Evolutionary conservation across 345 rosid genomes (phyloP), one percentile per base, ranked within the genome.

Genomic region (Moringa oleifera): DNA sequence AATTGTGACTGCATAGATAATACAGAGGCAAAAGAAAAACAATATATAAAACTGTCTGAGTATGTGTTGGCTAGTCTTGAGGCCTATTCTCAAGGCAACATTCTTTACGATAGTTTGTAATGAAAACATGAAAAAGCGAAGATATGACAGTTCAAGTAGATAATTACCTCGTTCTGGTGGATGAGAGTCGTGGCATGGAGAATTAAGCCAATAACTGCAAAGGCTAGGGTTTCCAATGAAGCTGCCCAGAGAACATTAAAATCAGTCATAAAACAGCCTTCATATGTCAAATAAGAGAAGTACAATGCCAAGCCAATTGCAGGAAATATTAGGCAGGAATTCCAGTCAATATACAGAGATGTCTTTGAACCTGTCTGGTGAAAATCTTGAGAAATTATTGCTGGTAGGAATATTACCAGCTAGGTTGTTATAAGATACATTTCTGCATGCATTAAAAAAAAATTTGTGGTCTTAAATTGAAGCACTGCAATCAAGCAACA

Each of bases 211-310:
- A 51, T 78, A 72, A 67, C 95, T 95, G 33, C 97, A 94, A 51
- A 91, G 93, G 66, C 71, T 77, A 16, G 80, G 87, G 72, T 94
- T 91, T 56, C 97, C 99, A 63, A 84, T 70, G 67, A 85, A 94
- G 74, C 97, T 94, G 77, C 65, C 52, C 11, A 71, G 1, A 45
- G 2, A 41, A 15, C 17, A 16, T 41, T 41, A 41, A n/a, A 9
- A 41, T 41, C 6, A 41, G 17, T 41, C 47, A 41, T 15, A 15
- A 41, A 41, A 5, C 2, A 41, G 47, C 13, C 33, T 3, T 28
- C 3, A 28, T 28, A 3, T 28, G 33, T 28, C 8, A 8, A 28
- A 28, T 28, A 28, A 2, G 33, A 28, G n/a, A n/a, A n/a, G n/a
- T n/a, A n/a, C n/a, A n/a, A n/a, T n/a, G n/a, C 33, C 8, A 8